Base-by-base conservation (phyloP, 78 protist species). In the Salpingoeca rosetta region DNA sequence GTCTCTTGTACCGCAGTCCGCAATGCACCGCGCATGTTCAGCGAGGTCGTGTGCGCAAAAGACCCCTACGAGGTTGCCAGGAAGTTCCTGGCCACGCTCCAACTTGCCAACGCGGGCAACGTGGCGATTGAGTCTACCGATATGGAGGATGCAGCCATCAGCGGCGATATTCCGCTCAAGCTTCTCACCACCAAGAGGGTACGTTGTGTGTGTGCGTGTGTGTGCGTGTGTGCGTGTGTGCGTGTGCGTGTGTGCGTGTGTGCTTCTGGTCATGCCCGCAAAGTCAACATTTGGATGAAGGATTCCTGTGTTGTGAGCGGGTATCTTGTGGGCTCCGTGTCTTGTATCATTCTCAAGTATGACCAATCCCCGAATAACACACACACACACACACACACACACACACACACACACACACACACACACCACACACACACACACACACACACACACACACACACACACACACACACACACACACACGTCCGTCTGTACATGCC, bases 41-140 rank as follows among this genome's bases (percentile, higher is more conserved):
- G 65, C 7, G 17, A 51, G 31, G 17, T 51, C 65, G 17, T 51
- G 7, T 17, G 31, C 65, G 65, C 31, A 51, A 51, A 51, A 51
- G 65, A 51, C 31, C 17, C 65, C 65, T 51, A 22, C 17, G 31
- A 51, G 65, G 65, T 85, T 44, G 76, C 77, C 76, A 83, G 88
- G 22, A 37, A n/a, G n/a, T 85, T 85, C 72, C 44, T 85, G 74
- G 88, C 88, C 40, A 42, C 83, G 39, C 88, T 85, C 12, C 88
- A 85, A 38, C 83, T 85, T 37, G 84, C 87, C 41, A 84, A 84
- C 81, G 10, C 25, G n/a, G 44, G 87, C 51, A 37, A 51, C 36
- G 74, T 84, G 27, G 81, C 40, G 35, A 84, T 84, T 10, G 42
- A 28, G 1, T 41, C 80, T 72, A 7, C 65, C 65, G 17, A 51